Evolutionary conservation across 257 asterid genomes (phyloP), one percentile per base, ranked within the genome.

Genomic region (Fraxinus excelsior): DNA sequence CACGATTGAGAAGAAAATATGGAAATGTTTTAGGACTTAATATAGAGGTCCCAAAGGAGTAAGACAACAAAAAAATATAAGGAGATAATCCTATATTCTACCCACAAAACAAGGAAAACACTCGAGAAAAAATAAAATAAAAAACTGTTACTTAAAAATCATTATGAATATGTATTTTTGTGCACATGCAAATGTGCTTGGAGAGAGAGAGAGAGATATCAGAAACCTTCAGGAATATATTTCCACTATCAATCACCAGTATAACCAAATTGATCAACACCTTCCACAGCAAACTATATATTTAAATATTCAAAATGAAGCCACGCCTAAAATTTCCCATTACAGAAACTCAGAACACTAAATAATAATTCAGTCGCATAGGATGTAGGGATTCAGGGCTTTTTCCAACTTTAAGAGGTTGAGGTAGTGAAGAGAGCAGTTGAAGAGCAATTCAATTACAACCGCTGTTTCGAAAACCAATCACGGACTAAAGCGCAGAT

Each of bases 1-100:
- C 77, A 74, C 42, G 8, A 60, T 81, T 71, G 29, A 46, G 56
- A 46, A 46, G n/a, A 46, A 46, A 46, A 14, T 46, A 46, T 14
- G 56, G 56, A 13, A 13, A 46, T 46, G 21, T 46, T 46, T 46
- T 46, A 46, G 21, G 58, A 46, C 7, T 46, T 46, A 4, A 21
- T 46, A 46, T 46, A 46, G 18, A 46, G 58, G 7, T 46, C 58
- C n/a, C 58, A 46, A 16, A 14, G 58, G 58, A 46, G 58, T 46
- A 16, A 46, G 21, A 16, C 8, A 46, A 46, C n/a, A 46, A 4
- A 16, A 46, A 16, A 16, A 14, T 16, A 46, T 14, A 46, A 16
- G 0, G n/a, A 46, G n/a, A 46, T 46, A 14, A 46, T 1, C 21
- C 0, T 46, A 46, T 5, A 46, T 0, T 46, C 7, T 16, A 46